Base-by-base conservation (phyloP, 345 rosid genomes). In the Heritiera littoralis region DNA sequence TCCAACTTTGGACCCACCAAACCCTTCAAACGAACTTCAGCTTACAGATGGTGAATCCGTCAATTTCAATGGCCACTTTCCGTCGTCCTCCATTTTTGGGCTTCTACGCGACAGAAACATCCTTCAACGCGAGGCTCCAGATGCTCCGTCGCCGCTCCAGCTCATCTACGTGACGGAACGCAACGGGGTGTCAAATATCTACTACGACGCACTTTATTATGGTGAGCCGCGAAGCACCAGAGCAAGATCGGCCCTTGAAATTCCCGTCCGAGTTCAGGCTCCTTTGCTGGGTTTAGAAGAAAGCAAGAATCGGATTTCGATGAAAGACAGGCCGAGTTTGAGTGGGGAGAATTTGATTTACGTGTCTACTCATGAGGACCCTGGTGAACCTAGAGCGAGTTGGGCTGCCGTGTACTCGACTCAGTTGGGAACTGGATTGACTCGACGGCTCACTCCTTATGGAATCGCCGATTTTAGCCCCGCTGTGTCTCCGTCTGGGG, bases 331-430 rank as follows among this genome's bases (percentile, higher is more conserved):
- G 81, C 97, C 97, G 30, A 87, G 78, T 59, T 81, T 95, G 77
- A 84, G 49, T 43, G 92, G 92, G 2, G 89, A 90, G 41, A 45
- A 78, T 81, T 68, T 95, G 14, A 79, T 93, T 28, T 93, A 92
- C 81, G 92, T 95, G 46, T 95, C 98, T 0, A 95, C 98, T 1
- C 98, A 93, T 68, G 92, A 95, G 82, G 80, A 92, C 71, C 66
- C 98, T 0, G 87, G 88, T 49, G 71, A 81, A 80, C 95, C 97
- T 0, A 86, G 98, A 70, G 64, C 91, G 7, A 90, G 97, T 56
- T 95, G 94, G 98, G 74, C 97, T 2, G 97, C 97, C 1, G 95
- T 92, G 32, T 93, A 92, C 89, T 88, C 91, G 1, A 91, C 97
- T 66, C 83, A 92, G 52, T 56, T 95, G 41, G 48, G 52, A 38